Base-by-base conservation (phyloP, 352 stramenopile species). In the Phytophthora multivora region DNA sequence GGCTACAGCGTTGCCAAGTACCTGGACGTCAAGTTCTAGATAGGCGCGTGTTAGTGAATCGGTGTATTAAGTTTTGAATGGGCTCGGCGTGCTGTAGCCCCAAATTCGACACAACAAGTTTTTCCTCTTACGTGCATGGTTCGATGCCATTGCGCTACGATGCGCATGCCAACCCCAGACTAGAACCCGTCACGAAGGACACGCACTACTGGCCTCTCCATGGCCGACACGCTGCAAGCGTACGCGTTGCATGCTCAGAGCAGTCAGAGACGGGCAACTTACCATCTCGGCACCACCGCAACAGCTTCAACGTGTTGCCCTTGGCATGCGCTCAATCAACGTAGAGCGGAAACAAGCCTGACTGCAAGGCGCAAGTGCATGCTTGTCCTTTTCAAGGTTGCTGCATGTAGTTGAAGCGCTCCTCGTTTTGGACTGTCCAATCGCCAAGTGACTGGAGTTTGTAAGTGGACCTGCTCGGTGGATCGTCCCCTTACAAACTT, bases 1-100 rank as follows among this genome's bases (percentile, higher is more conserved):
- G 80, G 82, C 59, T 91, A 80, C 57, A 78, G 80, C 39, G 71
- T 80, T 48, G 73, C 70, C 54, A 86, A 90, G 71, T 59, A 85
- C 55, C 69, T 86, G 30, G 78, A 86, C 51, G 75, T 79, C 65
- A 67, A 80, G 56, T 61, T 76, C 48, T 78, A 77, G 18, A 62
- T 63, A 33, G 43, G 16, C 12, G 9, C 15, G 31, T 63, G 58
- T n/a, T 55, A 65, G 48, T 59, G 39, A 51, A 30, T 63, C n/a
- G 39, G 38, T 60, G 55, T 66, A 60, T 59, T 68, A 63, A 33
- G 36, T 57, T 51, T 48, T 54, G 59, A 46, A 23, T 23, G 21
- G 21, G 21, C 21, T 23, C 21, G 21, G 21, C 21, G 21, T 23
- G 21, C 21, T 23, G 21, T 23, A 23, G 21, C 2, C 26, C 28